Evolutionary conservation across 495 filamentous ascomycete species (phyloP).

Genomic region (Trichoderma erinaceum): DNA sequence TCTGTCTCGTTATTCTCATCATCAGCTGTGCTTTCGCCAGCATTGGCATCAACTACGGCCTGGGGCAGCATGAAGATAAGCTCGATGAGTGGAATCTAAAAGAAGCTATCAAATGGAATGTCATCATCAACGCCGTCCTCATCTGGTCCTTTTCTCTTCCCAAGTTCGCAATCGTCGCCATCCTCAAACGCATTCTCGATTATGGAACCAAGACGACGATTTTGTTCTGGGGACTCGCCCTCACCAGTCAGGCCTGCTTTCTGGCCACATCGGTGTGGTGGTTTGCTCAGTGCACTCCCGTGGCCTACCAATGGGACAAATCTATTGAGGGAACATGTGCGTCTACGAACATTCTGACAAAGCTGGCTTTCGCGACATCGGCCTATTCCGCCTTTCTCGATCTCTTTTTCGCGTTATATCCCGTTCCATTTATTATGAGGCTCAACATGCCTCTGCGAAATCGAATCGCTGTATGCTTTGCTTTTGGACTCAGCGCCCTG

Average conservation of each 20-base stretch:
- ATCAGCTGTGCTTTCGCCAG: slow-evolving; percentile 21
- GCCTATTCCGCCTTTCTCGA: slow-evolving; percentile 28
- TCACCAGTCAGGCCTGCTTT: slow-evolving; percentile 25
- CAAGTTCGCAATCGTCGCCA: slow-evolving; percentile 28
- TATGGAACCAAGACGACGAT: slow-evolving; percentile 23
- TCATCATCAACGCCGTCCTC: slow-evolving; percentile 23
- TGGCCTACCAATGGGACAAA: slow-evolving; percentile 25
- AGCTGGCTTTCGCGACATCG: slow-evolving; percentile 24
- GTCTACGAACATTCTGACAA: slow-evolving; percentile 19
- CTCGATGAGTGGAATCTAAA: slow-evolving; percentile 15
- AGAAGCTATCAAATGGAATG: slow-evolving; percentile 25
- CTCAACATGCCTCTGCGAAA: slow-evolving; percentile 25
- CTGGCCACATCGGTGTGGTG: slow-evolving; percentile 25
- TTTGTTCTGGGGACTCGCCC: slow-evolving; percentile 24
- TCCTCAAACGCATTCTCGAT: slow-evolving; percentile 26
- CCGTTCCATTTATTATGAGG: slow-evolving; percentile 26
- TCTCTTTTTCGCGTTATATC: slow-evolving; percentile 28
- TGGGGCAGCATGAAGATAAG: slow-evolving; percentile 21
- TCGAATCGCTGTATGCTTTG: slow-evolving; percentile 22
- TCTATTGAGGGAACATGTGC: slow-evolving; percentile 23
- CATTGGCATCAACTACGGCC: slow-evolving; percentile 21
- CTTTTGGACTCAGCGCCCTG: slow-evolving; percentile 24
- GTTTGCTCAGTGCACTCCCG: slow-evolving; percentile 26
- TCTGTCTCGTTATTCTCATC: slow-evolving; percentile 23
- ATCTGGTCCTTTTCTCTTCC: slow-evolving; percentile 28